Base-by-base conservation (phyloP, 768 basidiomycete species). In the Suillus americanus region DNA sequence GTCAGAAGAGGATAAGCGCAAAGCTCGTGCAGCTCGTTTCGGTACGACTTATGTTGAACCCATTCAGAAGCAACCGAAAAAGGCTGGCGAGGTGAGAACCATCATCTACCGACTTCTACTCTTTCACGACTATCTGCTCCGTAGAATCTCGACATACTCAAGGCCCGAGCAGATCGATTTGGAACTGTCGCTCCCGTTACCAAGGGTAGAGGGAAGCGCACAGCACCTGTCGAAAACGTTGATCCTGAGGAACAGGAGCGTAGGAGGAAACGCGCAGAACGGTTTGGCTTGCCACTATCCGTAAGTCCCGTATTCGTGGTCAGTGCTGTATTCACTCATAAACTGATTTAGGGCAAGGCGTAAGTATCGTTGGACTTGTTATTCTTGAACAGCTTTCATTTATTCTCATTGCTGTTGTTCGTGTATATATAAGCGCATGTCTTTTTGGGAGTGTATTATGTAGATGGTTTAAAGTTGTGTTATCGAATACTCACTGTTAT, bases 1-100 rank as follows among this genome's bases (percentile, higher is more conserved):
- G n/a, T 20, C 56, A 30, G 89, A 90, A 61, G 74, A 80, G 12
- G 87, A 83, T 67, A 87, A 81, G 69, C 85, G 86, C 61, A 85
- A 78, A 71, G 78, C 81, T 50, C 85, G 90, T 48, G 89, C 89
- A 6, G 87, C 80, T 20, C 85, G 90, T n/a, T 91, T 91, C 67
- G 87, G 87, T 38, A 86, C 89, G n/a, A 83, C 87, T 4, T 70
- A 89, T 9, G 83, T 89, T 10, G 79, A 79, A 56, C 60, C 78
- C 66, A 73, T 75, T 56, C 62, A 71, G 46, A 67, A 73, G 62
- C 67, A 69, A 6, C 59, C 64, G 2, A 73, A 69, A 61, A 65
- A 69, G 18, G 54, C 79, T 64, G 54, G 28, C 16, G 62, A 41
- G 25, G n/a, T 38, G 35, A 5, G 33, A 10, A 40, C 14, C 16